Evolutionary conservation across 139 green algal genomes (phyloP), one percentile per base, ranked within the genome.

Genomic region (Picochlorum sp.): DNA sequence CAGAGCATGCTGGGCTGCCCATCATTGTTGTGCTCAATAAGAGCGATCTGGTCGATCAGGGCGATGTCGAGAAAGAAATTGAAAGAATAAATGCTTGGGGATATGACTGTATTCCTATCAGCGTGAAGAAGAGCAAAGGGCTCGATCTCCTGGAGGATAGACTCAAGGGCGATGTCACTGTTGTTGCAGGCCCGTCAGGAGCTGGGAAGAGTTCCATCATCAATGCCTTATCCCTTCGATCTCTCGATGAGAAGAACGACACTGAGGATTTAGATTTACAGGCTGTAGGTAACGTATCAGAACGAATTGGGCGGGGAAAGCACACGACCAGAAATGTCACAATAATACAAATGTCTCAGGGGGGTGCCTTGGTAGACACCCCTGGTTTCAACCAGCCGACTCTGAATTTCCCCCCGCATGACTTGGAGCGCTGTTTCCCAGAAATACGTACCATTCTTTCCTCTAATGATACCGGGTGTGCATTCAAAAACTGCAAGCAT

Each of bases 161-260:
- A 16, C 71, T 97, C 55, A 21, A 49, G 30, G 72, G 75, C 0
- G 65, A 67, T 0, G 77, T 86, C 14, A 84, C 81, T 0, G 92
- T 95, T 24, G 67, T 98, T 26, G 87, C 90, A 1, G 93, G 93
- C 13, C 93, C 93, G 4, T 94, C 83, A 21, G 91, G 89, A 0
- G 91, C 90, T 8, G 93, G 93, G 58, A 98, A 98, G 73, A 94
- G 82, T 4, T 89, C 77, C 5, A 75, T 98, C 31, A 97, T 98
- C 68, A 98, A 98, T 69, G 77, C 81, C 0, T 67, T 96, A 49
- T 64, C 69, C 20, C 26, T 78, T 51, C 38, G 66, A 21, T 49
- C 61, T 3, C 23, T 30, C 41, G 60, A 55, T 24, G 30, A 49
- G 44, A 52, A 23, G 57, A 34, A 31, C 60, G 31, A 45, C 38